Conservation (phyloP, 148 eudicot species). For the Heliamphora exappendiculata region DNA sequence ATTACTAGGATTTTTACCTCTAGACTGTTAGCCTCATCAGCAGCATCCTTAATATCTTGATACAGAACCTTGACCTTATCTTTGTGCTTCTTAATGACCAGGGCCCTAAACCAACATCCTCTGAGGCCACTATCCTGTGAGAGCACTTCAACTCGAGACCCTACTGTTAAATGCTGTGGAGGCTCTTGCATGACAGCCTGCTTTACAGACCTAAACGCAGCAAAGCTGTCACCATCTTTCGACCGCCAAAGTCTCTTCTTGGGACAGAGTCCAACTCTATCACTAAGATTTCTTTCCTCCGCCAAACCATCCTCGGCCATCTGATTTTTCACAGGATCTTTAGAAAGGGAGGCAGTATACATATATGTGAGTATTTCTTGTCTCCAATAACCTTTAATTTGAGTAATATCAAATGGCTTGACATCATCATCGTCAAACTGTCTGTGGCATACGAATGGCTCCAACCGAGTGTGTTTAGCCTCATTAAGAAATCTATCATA, state of each 20-base stretch:
- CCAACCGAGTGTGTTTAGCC: constrained; percentile 34
- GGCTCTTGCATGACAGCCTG: constrained; percentile 10
- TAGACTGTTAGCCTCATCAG: constrained; percentile 51
- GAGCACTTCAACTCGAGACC: constrained; percentile 66
- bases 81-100: constrained; percentile 53
- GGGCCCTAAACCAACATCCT: constrained; percentile 86
- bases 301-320: constrained; percentile 18
- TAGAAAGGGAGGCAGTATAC: constrained; percentile 15
- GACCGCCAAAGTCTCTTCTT: constrained; percentile 54
- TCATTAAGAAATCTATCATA: constrained; percentile 38
- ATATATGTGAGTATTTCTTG: constrained; percentile 51
- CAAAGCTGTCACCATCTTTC: constrained; percentile 25
- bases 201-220: constrained; percentile 8
- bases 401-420: constrained; percentile 67
- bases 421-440: constrained; percentile 61
- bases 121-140: constrained; percentile 93
- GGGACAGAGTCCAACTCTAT: constrained; percentile 30
- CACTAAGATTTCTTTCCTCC: constrained; percentile 19
- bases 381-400: constrained; percentile 68
- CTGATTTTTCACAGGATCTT: constrained; percentile 15
- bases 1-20: constrained; percentile 37
- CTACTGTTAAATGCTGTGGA: constrained; percentile 25
- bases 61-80: constrained; percentile 74
- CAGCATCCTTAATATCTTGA: constrained; percentile 63
- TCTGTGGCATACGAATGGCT: constrained; percentile 59